Base-by-base conservation (phyloP, 768 basidiomycete species). In the Pleurotus eryngii region DNA sequence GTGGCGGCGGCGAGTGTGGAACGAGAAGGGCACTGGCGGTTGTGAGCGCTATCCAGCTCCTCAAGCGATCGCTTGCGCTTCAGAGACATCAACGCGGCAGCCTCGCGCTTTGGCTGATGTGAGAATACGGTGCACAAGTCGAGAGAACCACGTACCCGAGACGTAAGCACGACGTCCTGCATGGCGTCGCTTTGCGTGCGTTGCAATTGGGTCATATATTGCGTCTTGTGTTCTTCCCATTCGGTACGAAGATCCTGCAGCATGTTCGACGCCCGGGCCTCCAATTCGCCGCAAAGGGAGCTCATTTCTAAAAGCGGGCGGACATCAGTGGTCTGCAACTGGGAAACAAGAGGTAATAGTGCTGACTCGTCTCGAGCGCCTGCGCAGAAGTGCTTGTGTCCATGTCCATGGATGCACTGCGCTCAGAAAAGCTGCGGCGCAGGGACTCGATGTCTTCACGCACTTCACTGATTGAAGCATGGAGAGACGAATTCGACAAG, bases 21-120 rank as follows among this genome's bases (percentile, higher is more conserved):
- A 15, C 30, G 55, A 22, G 45, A 18, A 39, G 48, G 54, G 59
- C 22, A 45, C 24, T 53, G 48, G 46, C 18, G 57, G 63, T 57
- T 59, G 57, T 58, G 60, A 51, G 77, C 67, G 61, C 64, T 69
- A 64, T 73, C 75, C 51, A 70, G 71, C 57, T 64, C 73, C 39
- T 74, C 77, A 60, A 74, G 76, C 43, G 57, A 62, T 49, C 85
- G 85, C 71, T 88, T 90, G 59, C 87, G 83, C 72, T 90, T 89
- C 70, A 78, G 71, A 51, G 80, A 77, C 59, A 68, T 69, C 30
- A 35, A 35, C 30, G 30, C 30, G 30, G 30, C 30, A 2, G 30
- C 30, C 30, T 35, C 30, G 30, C 30, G 30, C 30, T 35, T 8
- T 35, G 9, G 30, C 9, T 35, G 30, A 3, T 9, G 30, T 35